Evolutionary conservation across 2,329 filamentous ascomycete species (phyloP), one percentile per base, ranked within the genome.

Genomic region (Elsinoe arachidis): DNA sequence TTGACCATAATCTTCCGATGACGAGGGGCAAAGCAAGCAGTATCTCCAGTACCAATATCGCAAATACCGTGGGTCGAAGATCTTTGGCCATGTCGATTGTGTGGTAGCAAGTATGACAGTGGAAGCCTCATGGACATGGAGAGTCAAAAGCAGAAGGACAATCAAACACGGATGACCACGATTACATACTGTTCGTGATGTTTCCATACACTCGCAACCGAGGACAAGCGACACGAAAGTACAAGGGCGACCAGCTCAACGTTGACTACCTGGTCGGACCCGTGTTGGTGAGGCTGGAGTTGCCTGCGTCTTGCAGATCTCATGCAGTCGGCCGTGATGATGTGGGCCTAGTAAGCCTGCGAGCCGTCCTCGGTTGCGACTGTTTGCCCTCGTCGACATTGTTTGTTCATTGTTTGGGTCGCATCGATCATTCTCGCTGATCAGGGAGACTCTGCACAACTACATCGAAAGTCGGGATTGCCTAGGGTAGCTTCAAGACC

Each of bases 251-350:
- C 23, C 2, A 9, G 26, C 11, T 12, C 6, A 3, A 49, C 21
- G 44, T 23, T 3, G 26, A 30, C 26, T 5, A 49, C 19, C 15
- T 14, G 14, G 21, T 3, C 7, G 26, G 46, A 51, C 46, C 46
- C 46, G 26, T 51, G 46, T 51, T 51, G 46, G 46, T 51, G 44
- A 51, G 46, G 46, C 46, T 51, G 14, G 46, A 51, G n/a, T 34
- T 51, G 23, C 9, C 33, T 35, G 34, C 46, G 12, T 51, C 7
- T 5, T 30, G 46, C 46, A 51, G 46, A 51, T 49, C 44, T 49
- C 44, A 49, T 49, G 44, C 44, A 49, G 44, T 49, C 33, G 44
- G 44, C 44, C 44, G 10, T 15, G 11, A 14, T 15, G 44, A 14
- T 15, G 44, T 34, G 30, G 44, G 44, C 23, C 41, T 44, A 44